A percentile compares a stretch with the other conserved stretches of the same genome.
Conservation (phyloP, 208 protist species). For the Crithidia sp. region DNA sequence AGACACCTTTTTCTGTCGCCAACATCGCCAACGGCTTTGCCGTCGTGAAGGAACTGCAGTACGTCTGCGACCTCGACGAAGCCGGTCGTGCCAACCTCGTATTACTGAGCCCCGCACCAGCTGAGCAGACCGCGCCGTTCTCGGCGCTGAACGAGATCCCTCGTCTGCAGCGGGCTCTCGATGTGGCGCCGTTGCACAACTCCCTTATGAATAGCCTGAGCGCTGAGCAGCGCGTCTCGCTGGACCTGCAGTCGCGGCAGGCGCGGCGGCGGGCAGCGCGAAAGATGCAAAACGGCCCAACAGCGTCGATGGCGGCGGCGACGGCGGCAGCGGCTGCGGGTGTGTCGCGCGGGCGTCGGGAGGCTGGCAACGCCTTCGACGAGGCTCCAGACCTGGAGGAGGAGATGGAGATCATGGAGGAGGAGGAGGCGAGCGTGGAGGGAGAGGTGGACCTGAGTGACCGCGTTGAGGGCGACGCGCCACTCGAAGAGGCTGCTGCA, state of each 20-base stretch:
- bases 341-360: background rate
- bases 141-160: conserved; percentile 14
- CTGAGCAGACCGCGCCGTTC: conserved; percentile 2
- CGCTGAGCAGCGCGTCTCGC: conserved; percentile 45
- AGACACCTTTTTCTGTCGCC: conserved; percentile 66
- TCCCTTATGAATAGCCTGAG: conserved; percentile 56
- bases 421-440: conserved; percentile 17
- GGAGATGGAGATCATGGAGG: conserved; percentile 9
- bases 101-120: conserved; percentile 8
- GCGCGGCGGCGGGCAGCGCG: conserved; percentile 15
- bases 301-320: conserved; percentile 1
- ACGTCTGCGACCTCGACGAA: conserved; percentile 47
- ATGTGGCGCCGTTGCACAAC: conserved; percentile 53
- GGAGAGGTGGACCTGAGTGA: conserved; percentile 27
- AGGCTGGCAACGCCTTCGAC: conserved; percentile 26
- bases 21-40: conserved; percentile 77
- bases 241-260: conserved; percentile 21
- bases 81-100: conserved; percentile 14
- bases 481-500: background rate
- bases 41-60: conserved; percentile 76
- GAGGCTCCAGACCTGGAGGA: conserved; percentile 22
- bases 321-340: conserved; percentile 11
- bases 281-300: conserved; percentile 7
- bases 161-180: conserved; percentile 38
- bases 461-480: conserved; percentile 14